Base-by-base conservation (phyloP, 2,329 filamentous ascomycete species). In the Bertia moriformis region DNA sequence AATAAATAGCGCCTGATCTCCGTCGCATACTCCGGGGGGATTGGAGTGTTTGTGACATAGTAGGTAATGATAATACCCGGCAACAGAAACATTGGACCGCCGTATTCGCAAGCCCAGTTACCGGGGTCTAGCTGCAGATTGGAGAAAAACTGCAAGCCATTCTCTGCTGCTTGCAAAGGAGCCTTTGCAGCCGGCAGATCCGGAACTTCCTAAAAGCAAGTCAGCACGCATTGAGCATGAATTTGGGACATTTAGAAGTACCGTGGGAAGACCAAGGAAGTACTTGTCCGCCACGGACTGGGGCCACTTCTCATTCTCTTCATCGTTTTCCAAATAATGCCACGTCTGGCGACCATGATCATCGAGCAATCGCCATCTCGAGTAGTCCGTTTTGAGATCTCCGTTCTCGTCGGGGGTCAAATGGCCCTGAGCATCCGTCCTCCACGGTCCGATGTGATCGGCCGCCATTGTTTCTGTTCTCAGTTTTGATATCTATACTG, bases 41-140 rank as follows among this genome's bases (percentile, higher is more conserved):
- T 69, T 3, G 71, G 73, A 41, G 73, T 78, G 42, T 73, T 63
- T 36, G 74, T 81, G 39, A 78, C 72, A 51, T 82, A 81, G 61
- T 71, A 76, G 18, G 73, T 69, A 45, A 80, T 69, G 41, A 80
- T 63, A 18, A 79, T 52, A 19, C 76, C 75, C 0, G 78, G 74
- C 3, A 82, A 61, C 38, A 82, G 62, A 50, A 83, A 82, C 70
- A 81, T 74, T 2, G 77, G 77, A 3, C 77, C 77, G 38, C 77
- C 77, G 55, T 82, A 83, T 51, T 82, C 77, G 55, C 76, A 81
- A n/a, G 62, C 76, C 77, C 77, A 83, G 48, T 82, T 75, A 3
- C 77, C 77, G 2, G 73, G 67, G 15, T 67, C 62, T 1, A 80
- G 62, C 52, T 83, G 77, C 35, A 81, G 57, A 19, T 74, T 56